A percentile compares a stretch with the other conserved stretches of the same genome.
Evolutionary conservation across 345 rosid species (phyloP).

Genomic region (Triadica sebifera): DNA sequence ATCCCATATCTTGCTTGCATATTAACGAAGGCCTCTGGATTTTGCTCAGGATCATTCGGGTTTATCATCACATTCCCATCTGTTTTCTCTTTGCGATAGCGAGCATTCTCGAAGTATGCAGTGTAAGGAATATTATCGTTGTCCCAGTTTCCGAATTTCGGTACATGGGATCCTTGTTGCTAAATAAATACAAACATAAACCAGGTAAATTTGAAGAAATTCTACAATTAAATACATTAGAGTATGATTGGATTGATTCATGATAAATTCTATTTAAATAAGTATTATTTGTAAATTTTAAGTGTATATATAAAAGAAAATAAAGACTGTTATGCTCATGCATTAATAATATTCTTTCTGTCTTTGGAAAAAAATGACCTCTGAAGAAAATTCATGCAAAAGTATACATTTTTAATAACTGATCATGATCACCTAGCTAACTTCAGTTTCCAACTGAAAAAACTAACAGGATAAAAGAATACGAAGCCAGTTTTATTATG

Average conservation of each 20-base stretch:
- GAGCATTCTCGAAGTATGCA: slow-evolving; percentile 50
- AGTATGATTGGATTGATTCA: too few species aligned
- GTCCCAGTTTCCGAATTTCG: slow-evolving; percentile 61
- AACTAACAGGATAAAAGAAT: too few species aligned
- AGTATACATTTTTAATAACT: too few species aligned
- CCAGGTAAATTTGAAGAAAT: background rate
- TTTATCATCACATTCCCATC: slow-evolving; percentile 31
- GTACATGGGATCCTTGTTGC: slow-evolving; percentile 45
- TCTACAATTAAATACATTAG: background rate
- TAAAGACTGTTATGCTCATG: too few species aligned
- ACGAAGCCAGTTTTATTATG: background rate
- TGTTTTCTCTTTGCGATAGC: slow-evolving; percentile 45
- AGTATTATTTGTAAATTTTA: too few species aligned
- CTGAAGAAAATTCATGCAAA: too few species aligned
- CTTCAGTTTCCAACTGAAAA: too few species aligned
- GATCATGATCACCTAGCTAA: too few species aligned
- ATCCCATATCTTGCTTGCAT: background rate
- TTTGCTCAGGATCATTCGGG: slow-evolving; percentile 59
- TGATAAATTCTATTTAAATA: too few species aligned
- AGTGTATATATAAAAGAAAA: too few species aligned
- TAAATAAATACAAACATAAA: background rate
- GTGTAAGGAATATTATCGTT: slow-evolving; percentile 45
- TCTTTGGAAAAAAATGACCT: too few species aligned
- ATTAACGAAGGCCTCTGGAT: slow-evolving; percentile 28
- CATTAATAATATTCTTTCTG: too few species aligned